Conservation (phyloP, 2,329 filamentous ascomycete species). For the Penicillium concentricum region DNA sequence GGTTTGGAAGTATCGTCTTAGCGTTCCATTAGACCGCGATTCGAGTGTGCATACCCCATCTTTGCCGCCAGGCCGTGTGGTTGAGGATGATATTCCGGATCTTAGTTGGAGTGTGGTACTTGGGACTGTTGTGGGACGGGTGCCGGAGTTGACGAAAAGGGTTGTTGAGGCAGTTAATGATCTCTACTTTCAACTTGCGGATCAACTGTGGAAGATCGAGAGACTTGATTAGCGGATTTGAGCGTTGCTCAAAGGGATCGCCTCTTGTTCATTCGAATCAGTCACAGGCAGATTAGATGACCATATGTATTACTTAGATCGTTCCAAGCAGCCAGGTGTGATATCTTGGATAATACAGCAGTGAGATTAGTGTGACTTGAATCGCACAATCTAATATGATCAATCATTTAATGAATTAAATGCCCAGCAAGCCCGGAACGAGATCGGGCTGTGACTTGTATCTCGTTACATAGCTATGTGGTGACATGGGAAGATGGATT, state of each 20-base stretch:
- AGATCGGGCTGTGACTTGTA: background rate
- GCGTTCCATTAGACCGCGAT: constrained; percentile 31
- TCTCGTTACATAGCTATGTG: constrained; percentile 18
- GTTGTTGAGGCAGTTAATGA: constrained; percentile 9
- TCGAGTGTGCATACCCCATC: constrained; percentile 6
- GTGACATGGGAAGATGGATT: constrained; percentile 8
- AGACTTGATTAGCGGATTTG: constrained; percentile 14
- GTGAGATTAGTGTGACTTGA: background rate
- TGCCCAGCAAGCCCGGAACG: background rate
- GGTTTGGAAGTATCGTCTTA: constrained; percentile 62
- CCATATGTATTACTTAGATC: background rate
- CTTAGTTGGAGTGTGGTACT: constrained; percentile 22
- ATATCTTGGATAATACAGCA: background rate
- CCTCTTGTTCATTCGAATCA: background rate
- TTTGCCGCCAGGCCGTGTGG: constrained; percentile 33
- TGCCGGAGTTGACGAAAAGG: constrained; percentile 18
- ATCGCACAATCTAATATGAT: background rate
- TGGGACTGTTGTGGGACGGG: constrained; percentile 20
- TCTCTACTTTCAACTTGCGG: constrained; percentile 16
- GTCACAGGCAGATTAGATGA: background rate
- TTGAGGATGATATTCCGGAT: constrained; percentile 29
- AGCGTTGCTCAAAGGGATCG: too few species aligned
- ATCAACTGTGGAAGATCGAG: constrained; percentile 17
- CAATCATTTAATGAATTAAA: background rate
- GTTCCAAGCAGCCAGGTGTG: background rate